Evolutionary conservation across 2,329 filamentous ascomycete species (phyloP).

Genomic region (Pseudogymnoascus sp.): DNA sequence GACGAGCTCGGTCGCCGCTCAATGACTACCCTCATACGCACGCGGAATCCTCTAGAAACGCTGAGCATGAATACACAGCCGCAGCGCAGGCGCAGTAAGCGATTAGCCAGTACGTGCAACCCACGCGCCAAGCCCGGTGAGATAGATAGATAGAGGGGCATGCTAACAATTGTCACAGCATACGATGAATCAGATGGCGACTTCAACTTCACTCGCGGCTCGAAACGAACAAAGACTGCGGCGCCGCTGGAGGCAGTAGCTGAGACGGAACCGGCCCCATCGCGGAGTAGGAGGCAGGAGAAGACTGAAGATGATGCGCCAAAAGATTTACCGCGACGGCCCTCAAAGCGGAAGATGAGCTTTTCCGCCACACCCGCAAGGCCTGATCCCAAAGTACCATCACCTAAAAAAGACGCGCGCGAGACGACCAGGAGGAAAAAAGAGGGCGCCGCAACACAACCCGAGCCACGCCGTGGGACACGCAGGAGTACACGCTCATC

Average conservation of each 20-base stretch:
- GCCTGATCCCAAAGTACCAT: conserved; percentile 21
- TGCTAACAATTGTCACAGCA: conserved; percentile 26
- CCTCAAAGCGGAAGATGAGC: conserved; percentile 26
- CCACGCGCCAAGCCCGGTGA: conserved; percentile 8
- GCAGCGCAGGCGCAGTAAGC: conserved; percentile 55
- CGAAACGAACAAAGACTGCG: conserved; percentile 56
- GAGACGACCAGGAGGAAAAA: conserved; percentile 26
- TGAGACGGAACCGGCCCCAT: conserved; percentile 32
- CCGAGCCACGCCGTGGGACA: conserved; percentile 35
- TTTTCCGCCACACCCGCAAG: conserved; percentile 27
- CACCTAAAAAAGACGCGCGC: conserved; percentile 15
- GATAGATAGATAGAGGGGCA: conserved; percentile 1
- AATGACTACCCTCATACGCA: conserved; percentile 63
- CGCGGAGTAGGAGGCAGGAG: conserved; percentile 28
- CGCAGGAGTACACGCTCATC: conserved; percentile 28
- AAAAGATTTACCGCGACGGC: conserved; percentile 35
- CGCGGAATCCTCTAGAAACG: conserved; percentile 56
- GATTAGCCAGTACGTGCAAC: conserved; percentile 48
- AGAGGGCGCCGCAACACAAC: conserved; percentile 20
- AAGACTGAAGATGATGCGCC: conserved; percentile 31
- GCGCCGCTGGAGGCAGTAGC: conserved; percentile 35
- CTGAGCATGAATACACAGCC: conserved; percentile 58
- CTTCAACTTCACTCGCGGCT: conserved; percentile 63
- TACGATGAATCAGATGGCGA: conserved; percentile 72
- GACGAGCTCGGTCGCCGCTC: conserved; percentile 28